phyloP scores from a whole-genome alignment of 306 rosid genomes.

The Albizia julibrissin region DNA sequence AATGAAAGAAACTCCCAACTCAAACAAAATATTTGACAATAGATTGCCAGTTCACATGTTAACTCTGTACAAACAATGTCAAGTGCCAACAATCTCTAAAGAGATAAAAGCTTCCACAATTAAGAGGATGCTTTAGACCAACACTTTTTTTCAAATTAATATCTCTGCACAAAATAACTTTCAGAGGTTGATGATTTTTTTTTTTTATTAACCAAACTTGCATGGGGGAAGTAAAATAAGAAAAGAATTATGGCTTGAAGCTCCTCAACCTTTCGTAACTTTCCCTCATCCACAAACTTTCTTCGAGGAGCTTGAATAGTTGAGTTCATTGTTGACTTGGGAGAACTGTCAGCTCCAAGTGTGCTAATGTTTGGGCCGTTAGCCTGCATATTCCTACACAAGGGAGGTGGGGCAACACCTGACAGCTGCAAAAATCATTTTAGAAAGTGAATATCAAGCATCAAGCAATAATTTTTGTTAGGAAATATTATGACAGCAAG shows the following conservation, averaged over 20 bases:
- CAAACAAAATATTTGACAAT: constrained; percentile 9
- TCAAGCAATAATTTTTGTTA: constrained; percentile 27
- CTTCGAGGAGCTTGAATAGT: constrained; percentile 93
- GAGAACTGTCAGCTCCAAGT: constrained; percentile 65
- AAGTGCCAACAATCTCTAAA: background rate
- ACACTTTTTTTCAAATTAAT: constrained; percentile 19
- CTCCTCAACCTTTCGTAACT: constrained; percentile 76
- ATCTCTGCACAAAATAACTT: constrained; percentile 1
- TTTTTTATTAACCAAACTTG: constrained; percentile 14
- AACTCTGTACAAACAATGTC: background rate
- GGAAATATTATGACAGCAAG: too few relatives aligned
- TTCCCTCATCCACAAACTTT: constrained; percentile 97
- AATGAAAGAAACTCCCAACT: background rate
- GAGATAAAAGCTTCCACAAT: background rate
- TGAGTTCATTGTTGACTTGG: constrained; percentile 82
- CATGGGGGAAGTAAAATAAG: constrained; percentile 21
- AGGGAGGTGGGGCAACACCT: constrained; percentile 82
- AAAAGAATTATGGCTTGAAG: constrained; percentile 1
- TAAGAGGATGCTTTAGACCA: background rate
- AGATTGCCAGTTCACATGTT: background rate
- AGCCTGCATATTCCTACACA: constrained; percentile 74
- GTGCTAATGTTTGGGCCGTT: constrained; percentile 68
- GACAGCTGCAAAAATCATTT: constrained; percentile 68
- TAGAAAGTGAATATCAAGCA: constrained; percentile 19
- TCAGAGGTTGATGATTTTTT: background rate